A percentile compares a stretch with the other conserved stretches of the same genome.
Evolutionary conservation across 2,329 filamentous ascomycete genomes (phyloP).

Genomic region (Nakataea oryzae): DNA sequence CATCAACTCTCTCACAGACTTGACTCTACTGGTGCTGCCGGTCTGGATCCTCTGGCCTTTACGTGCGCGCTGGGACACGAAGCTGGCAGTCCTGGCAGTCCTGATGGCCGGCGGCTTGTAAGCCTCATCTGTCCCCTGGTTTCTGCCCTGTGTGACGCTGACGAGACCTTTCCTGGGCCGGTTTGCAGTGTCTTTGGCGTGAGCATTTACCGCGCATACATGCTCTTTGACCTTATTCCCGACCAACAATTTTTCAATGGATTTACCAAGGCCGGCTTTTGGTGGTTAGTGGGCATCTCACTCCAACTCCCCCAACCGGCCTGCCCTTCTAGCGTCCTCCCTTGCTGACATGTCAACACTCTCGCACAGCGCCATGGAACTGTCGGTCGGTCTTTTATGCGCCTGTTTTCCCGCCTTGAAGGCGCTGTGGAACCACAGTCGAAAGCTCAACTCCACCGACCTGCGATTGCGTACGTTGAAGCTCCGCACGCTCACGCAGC

Average conservation of each 20-base stretch:
- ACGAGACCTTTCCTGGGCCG: neutral
- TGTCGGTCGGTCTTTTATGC: neutral
- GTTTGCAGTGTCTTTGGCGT: neutral
- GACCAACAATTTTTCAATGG: neutral
- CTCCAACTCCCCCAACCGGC: too few species aligned
- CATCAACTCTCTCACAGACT: neutral
- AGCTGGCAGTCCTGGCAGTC: neutral
- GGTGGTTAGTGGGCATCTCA: neutral
- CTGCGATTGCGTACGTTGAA: neutral
- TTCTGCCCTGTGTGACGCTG: neutral
- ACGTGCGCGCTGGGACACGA: neutral
- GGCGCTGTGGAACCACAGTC: slow-evolving; percentile 19
- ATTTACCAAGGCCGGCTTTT: neutral
- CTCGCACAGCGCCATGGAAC: neutral
- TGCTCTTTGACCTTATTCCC: neutral
- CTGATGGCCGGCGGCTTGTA: slow-evolving; percentile 1
- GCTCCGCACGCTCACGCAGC: neutral
- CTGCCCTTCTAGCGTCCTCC: too few species aligned
- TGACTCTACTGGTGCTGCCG: neutral
- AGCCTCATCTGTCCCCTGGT: neutral
- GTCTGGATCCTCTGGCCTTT: neutral
- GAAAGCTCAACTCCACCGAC: too few species aligned
- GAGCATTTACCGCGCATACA: neutral
- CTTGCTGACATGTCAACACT: neutral
- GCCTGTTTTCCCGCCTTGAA: neutral